Base-by-base conservation (phyloP, 805 yeast genomes). In the Yarrowia deformans region DNA sequence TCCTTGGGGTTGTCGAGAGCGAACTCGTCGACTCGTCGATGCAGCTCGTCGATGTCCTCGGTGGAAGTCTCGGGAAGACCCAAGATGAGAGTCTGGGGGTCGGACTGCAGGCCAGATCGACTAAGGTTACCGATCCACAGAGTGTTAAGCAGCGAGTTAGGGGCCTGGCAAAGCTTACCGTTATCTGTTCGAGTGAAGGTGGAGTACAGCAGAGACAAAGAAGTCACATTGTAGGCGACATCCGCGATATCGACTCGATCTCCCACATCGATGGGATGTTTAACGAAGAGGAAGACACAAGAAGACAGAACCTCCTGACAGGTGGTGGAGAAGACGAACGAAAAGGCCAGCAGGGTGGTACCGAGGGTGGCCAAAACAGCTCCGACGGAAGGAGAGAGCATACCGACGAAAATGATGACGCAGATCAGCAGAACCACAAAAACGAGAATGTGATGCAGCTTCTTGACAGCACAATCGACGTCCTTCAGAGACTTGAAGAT, bases 241-340 rank as follows among this genome's bases (percentile, higher is more conserved):
- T 72, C 69, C 10, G 71, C 73, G 34, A 79, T 77, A 46, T 72
- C 74, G 13, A 80, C 79, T 55, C 77, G 69, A 55, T 80, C 83
- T n/a, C 82, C 82, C 9, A 79, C 78, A 70, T 80, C 83, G 61
- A 73, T 75, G 4, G 83, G 83, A 68, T 80, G 83, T 74, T 80
- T 80, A 60, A 79, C 81, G 61, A 80, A 80, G 68, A 80, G 69
- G 70, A 78, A 80, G 14, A 80, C 76, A 70, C 81, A 78, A 5
- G 81, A 76, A 23, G 78, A 75, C 56, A 81, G 74, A n/a, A 80
- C 71, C 70, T 80, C 83, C 67, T 78, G 81, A 16, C 77, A 75
- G 12, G 82, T 77, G 29, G 77, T 71, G 5, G 80, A 71, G 67
- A 80, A 78, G 50, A 81, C 74, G 71, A 79, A 80, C 13, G 83